phyloP scores from a whole-genome alignment of 2,329 filamentous ascomycete genomes.

The Coleophoma cylindrospora region DNA sequence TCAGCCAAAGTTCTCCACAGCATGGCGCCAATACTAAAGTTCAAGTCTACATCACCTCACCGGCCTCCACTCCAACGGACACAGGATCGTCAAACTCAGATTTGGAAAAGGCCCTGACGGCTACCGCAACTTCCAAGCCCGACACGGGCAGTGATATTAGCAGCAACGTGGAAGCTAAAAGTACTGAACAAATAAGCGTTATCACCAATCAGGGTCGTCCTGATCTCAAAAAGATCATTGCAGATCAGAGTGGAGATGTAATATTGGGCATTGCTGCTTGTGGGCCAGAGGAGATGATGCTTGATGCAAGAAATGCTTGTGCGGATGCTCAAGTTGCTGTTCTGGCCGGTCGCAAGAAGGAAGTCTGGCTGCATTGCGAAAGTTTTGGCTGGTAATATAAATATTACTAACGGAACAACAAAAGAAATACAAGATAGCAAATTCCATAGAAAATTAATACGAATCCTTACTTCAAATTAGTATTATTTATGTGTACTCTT shows the following conservation, averaged over 20 bases:
- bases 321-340: constrained; percentile 2
- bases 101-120: background rate
- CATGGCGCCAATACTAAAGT: background rate
- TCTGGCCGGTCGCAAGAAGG: too few species aligned
- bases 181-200: background rate
- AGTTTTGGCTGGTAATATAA: too few species aligned
- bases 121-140: background rate
- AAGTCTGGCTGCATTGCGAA: too few species aligned
- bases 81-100: background rate
- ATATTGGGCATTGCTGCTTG: constrained; percentile 5
- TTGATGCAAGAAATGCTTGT: constrained; percentile 7
- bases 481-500: too few species aligned
- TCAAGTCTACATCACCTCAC: constrained; percentile 3
- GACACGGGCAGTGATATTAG: too few species aligned
- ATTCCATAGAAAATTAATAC: too few species aligned
- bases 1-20: background rate
- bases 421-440: too few species aligned
- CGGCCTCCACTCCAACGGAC: background rate
- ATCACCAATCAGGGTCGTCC: background rate
- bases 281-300: constrained; percentile 7
- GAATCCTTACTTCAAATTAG: too few species aligned
- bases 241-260: background rate
- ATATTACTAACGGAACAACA: too few species aligned
- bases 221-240: background rate
- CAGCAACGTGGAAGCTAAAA: too few species aligned